Base-by-base conservation (phyloP, 1,284 basidiomycete species). In the Rhodotorula sp. region DNA sequence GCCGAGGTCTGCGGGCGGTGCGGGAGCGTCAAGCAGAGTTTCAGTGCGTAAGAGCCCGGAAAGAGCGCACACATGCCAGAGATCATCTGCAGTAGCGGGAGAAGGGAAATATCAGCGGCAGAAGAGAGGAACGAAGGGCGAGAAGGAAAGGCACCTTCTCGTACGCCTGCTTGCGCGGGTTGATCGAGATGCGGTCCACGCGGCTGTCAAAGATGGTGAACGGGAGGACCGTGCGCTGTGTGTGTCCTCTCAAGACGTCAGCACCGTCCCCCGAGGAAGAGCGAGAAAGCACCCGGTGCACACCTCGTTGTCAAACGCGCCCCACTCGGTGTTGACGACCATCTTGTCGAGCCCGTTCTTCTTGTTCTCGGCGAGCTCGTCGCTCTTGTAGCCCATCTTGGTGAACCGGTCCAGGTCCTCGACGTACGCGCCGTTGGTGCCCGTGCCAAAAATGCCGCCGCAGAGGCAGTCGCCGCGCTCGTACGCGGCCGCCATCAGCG, bases 321-420 rank as follows among this genome's bases (percentile, higher is more conserved):
- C 95, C 94, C 97, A 98, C 84, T 99, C 97, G 5, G 92, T 93
- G 84, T 99, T 99, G 72, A 99, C 88, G 70, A 98, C 87, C 96
- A 99, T 99, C 77, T 87, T 84, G 39, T 89, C 72, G 44, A 70
- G 66, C 32, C 74, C 71, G 36, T 64, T 67, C 74, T 61, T 78
- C 76, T 64, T 81, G 81, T 57, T 79, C 67, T 78, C 78, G 72
- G 81, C 81, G 25, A 76, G 59, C 51, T 77, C 76, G 32, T 73
- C 70, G 25, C 85, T 83, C 36, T 85, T 83, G 59, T 85, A 86
- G 9, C 85, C 84, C 61, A 88, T 84, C 82, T 98, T 98, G 60
- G 85, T 88, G 80, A 98, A 90, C 69, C 92, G 94, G 65, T 87
- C 83, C 10, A 95, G 85, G 77, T 91, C 86, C 82, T 98, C 96